Conservation (phyloP, 176 grass and related monocot genomes). For the Zoysia japonica region DNA sequence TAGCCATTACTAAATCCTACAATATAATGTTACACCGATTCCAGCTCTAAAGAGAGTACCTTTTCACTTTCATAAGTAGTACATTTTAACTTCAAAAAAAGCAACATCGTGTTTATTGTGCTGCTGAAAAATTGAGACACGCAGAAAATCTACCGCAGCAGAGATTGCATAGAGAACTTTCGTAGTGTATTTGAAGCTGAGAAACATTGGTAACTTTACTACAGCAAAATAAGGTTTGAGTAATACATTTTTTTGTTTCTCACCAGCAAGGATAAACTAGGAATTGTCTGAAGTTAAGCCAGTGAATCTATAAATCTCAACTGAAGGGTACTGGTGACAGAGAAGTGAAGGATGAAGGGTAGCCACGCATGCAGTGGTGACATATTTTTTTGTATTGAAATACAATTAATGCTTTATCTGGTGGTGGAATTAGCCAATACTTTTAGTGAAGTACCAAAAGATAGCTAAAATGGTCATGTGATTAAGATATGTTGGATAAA, state of each 20-base stretch:
- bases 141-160: not conserved
- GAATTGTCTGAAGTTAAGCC: slow-evolving; percentile 3
- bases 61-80: slow-evolving; percentile 17
- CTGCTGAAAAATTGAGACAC: slow-evolving; percentile 12
- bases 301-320: slow-evolving; percentile 31
- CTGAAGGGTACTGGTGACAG: not conserved
- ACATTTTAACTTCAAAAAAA: slow-evolving; percentile 1
- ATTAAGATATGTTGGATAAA: slow-evolving; percentile 39
- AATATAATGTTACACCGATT: not conserved
- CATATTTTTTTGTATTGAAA: not conserved
- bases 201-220: not conserved
- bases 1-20: slow-evolving; percentile 11
- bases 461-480: slow-evolving; percentile 22
- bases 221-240: slow-evolving; percentile 29
- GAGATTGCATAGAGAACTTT: slow-evolving; percentile 4
- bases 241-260: slow-evolving; percentile 5
- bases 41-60: slow-evolving; percentile 13
- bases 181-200: not conserved
- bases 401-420: slow-evolving; percentile 2
- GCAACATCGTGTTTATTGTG: not conserved
- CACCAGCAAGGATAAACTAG: not conserved
- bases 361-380: slow-evolving; percentile 10
- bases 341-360: not conserved
- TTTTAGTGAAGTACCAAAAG: slow-evolving; percentile 22
- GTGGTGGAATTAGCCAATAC: slow-evolving; percentile 17